These are phyloP conservation scores for Saccharomyces uvarum DNA, from an alignment of 1,139 yeast species.

Conservation along the genomic window DNA sequence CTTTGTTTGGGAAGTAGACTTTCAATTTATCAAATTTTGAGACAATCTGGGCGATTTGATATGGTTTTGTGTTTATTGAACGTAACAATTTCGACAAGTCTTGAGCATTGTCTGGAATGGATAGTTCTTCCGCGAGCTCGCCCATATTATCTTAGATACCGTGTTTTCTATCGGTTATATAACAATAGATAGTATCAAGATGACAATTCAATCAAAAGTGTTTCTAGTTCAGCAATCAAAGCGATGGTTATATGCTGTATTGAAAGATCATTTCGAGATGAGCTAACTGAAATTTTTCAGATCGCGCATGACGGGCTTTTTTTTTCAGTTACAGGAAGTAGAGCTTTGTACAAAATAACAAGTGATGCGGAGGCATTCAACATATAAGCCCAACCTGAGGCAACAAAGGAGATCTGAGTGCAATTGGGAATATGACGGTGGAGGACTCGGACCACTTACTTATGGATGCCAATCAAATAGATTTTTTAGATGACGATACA, in stretches of 20 bases:
- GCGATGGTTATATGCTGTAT: not conserved
- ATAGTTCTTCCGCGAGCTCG: constrained; percentile 3
- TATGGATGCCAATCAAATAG: constrained; percentile 27
- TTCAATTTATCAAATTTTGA: constrained; percentile 38
- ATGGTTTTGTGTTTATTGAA: constrained; percentile 39
- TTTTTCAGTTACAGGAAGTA: not conserved
- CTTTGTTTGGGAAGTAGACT: constrained; percentile 54
- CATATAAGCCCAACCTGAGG: not conserved
- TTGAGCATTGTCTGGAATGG: constrained; percentile 40
- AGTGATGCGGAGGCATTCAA: not conserved
- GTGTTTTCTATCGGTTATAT: not conserved
- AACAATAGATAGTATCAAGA: not conserved
- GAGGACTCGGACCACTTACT: constrained; percentile 10
- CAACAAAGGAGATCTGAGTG: not conserved
- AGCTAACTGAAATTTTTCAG: not conserved
- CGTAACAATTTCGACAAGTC: constrained; percentile 57
- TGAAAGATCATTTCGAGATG: not conserved
- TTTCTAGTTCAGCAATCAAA: not conserved
- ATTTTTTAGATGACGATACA: constrained; percentile 21
- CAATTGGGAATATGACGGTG: not conserved
- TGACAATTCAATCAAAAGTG: not conserved
- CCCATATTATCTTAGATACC: constrained; percentile 10
- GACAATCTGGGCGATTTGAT: constrained; percentile 39
- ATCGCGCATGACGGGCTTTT: not conserved
- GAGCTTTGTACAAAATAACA: not conserved